A percentile compares a stretch with the other conserved stretches of the same genome.
Evolutionary conservation across 768 basidiomycete species (phyloP).

Genomic region (Phaeotremella fagi): DNA sequence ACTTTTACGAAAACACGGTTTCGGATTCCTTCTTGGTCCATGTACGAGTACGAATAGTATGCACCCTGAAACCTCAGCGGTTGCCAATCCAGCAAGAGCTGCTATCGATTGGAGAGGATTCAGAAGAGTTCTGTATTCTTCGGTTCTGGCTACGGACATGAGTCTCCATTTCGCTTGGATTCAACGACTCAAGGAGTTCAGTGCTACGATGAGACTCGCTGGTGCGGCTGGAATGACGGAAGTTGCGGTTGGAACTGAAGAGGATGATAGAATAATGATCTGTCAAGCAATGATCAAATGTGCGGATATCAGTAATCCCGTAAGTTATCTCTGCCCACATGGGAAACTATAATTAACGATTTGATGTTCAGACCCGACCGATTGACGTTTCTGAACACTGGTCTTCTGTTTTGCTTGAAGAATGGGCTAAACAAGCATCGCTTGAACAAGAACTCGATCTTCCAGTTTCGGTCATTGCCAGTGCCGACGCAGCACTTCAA

Average conservation of each 20-base stretch:
- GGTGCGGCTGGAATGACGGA: slow-evolving; percentile 1
- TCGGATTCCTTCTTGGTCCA: slow-evolving; percentile 53
- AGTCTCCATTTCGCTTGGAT: slow-evolving; percentile 82
- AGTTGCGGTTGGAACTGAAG: slow-evolving; percentile 13
- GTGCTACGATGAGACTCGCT: slow-evolving; percentile 50
- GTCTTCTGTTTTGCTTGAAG: slow-evolving; percentile 79
- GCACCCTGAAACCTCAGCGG: background rate
- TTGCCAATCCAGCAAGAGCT: slow-evolving; percentile 1
- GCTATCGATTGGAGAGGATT: slow-evolving; percentile 51
- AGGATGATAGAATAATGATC: slow-evolving; percentile 61
- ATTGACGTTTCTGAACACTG: slow-evolving; percentile 87
- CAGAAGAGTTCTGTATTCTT: slow-evolving; percentile 69
- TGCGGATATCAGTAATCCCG: slow-evolving; percentile 97
- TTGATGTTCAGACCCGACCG: slow-evolving; percentile 67
- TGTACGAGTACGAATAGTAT: background rate
- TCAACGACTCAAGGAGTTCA: slow-evolving; percentile 55
- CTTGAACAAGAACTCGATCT: slow-evolving; percentile 75
- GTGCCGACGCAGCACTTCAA: slow-evolving; percentile 60
- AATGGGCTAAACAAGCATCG: slow-evolving; percentile 86
- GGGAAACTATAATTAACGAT: background rate
- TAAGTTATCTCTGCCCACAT: slow-evolving; percentile 52
- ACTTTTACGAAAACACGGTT: slow-evolving; percentile 73
- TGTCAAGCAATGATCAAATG: slow-evolving; percentile 94
- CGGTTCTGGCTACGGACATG: slow-evolving; percentile 94
- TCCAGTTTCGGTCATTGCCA: slow-evolving; percentile 58